Conservation (phyloP, 2,329 filamentous ascomycete genomes). For the Penicillium sp. region DNA sequence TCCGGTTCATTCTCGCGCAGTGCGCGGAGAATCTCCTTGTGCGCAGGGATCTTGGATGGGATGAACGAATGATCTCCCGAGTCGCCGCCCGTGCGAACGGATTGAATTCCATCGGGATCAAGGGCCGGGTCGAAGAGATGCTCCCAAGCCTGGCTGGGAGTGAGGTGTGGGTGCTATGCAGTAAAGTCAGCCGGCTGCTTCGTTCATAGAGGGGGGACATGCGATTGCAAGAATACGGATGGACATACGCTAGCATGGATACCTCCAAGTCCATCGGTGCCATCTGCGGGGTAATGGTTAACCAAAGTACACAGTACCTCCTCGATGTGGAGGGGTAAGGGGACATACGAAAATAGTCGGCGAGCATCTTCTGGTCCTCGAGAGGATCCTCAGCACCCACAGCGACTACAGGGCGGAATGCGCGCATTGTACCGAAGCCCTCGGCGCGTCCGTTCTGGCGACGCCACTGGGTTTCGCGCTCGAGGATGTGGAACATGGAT, state of each 20-base stretch:
- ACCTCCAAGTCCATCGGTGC: slow-evolving; percentile 74
- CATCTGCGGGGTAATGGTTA: slow-evolving; percentile 57
- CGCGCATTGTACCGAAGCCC: slow-evolving; percentile 74
- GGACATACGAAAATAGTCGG: slow-evolving; percentile 82
- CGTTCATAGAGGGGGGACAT: neutral
- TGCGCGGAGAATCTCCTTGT: slow-evolving; percentile 87
- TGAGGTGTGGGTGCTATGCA: slow-evolving; percentile 70
- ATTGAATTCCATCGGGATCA: slow-evolving; percentile 52
- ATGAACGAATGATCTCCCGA: slow-evolving; percentile 64
- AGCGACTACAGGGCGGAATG: slow-evolving; percentile 79
- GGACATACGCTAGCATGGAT: slow-evolving; percentile 62
- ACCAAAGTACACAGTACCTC: neutral
- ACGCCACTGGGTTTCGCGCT: slow-evolving; percentile 86
- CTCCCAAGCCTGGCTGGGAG: slow-evolving; percentile 74
- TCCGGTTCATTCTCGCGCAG: slow-evolving; percentile 79
- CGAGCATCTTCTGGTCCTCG: slow-evolving; percentile 78
- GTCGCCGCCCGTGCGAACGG: slow-evolving; percentile 41
- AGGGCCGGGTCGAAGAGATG: slow-evolving; percentile 63
- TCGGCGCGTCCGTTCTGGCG: slow-evolving; percentile 66
- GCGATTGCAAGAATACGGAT: neutral
- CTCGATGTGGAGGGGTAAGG: neutral
- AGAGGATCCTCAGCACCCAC: slow-evolving; percentile 85
- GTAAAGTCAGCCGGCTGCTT: slow-evolving; percentile 1
- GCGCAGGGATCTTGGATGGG: slow-evolving; percentile 72
- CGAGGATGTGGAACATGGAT: slow-evolving; percentile 87